Base-by-base conservation (phyloP, 805 yeast genomes). In the Lipomyces japonicus region DNA sequence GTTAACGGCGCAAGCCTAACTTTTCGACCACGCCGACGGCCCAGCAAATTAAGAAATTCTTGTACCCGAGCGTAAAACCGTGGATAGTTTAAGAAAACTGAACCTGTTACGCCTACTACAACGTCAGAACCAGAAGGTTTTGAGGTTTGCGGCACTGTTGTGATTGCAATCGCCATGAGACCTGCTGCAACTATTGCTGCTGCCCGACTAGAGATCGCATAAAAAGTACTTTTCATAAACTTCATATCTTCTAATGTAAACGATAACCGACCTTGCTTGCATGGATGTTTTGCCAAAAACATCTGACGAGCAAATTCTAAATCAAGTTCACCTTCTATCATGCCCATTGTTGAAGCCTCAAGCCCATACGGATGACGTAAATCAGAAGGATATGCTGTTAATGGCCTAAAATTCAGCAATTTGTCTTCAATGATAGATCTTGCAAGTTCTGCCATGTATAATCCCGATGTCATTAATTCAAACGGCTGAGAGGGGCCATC, bases 391-490 rank as follows among this genome's bases (percentile, higher is more conserved):
- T 59, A 21, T 1, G 28, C 42, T 10, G 18, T 35, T 12, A 18
- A 21, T 25, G 44, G 44, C 31, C 58, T 26, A 25, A 19, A 28
- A 30, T 50, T 36, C 35, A 74, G 65, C 63, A 82, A 81, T 50
- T 87, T 69, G 57, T 88, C 95, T 38, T 84, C 73, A 41, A 89
- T 66, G 9, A 83, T 73, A 47, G 81, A 80, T 65, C 97, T 76
- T 50, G 86, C 73, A 34, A 89, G 73, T 65, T 89, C 97, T 51
- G 96, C 96, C 62, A 89, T 69, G 63, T 84, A 89, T 84, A 89
- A 81, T 40, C 96, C 97, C 52, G 88, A 79, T 39, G 86, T 84
- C 69, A 95, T 77, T 61, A 85, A 84, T 66, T 89, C 97, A 66
- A 88, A 84, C 66, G 90, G 78, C 68, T 89, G 96, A 3, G 95